Evolutionary conservation across 352 stramenopile genomes (phyloP).

Genomic region (Phytophthora crassamura): DNA sequence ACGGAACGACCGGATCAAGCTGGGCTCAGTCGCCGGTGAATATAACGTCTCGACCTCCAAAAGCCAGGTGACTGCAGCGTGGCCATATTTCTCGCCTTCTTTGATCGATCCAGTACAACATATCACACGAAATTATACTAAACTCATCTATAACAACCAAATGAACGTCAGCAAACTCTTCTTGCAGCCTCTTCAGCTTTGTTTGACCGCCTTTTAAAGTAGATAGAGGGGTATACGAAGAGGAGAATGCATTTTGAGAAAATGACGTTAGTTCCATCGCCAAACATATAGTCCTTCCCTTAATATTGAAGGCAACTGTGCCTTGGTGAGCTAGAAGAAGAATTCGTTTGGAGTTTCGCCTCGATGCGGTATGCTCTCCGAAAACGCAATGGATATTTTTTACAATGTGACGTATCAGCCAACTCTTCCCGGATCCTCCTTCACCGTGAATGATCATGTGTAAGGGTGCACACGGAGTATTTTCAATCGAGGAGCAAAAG

Average conservation of each 20-base stretch:
- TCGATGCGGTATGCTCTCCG: not conserved
- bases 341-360: not conserved
- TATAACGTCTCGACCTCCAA: constrained; percentile 1
- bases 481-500: not conserved
- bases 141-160: constrained; percentile 13
- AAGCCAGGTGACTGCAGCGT: not conserved
- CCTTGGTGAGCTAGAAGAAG: constrained; percentile 13
- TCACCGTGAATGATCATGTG: constrained; percentile 2
- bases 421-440: no score
- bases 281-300: not conserved
- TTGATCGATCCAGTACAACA: constrained; percentile 19
- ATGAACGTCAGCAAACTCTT: not conserved
- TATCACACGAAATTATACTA: constrained; percentile 8
- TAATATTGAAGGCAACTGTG: constrained; percentile 13
- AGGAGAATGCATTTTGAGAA: constrained; percentile 7
- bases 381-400: constrained; percentile 8
- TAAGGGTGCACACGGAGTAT: not conserved
- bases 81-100: constrained; percentile 14
- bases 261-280: constrained; percentile 5
- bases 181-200: constrained; percentile 6
- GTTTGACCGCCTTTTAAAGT: not conserved
- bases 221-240: not conserved
- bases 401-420: constrained; percentile 14
- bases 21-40: constrained; percentile 7
- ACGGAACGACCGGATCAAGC: not conserved